Evolutionary conservation across 345 rosid genomes (phyloP), one percentile per base, ranked within the genome.

Genomic region (Acer campestre): DNA sequence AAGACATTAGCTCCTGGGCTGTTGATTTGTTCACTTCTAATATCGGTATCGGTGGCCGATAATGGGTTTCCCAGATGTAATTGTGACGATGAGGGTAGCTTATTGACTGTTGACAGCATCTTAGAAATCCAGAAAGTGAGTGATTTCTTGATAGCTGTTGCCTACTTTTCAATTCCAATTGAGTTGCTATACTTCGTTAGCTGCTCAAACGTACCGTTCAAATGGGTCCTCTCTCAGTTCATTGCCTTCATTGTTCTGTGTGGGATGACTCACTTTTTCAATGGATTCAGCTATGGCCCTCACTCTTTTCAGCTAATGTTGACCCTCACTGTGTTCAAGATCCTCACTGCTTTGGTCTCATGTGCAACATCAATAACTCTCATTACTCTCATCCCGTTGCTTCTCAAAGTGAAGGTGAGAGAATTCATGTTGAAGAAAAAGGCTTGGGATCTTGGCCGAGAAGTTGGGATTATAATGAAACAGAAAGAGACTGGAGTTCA

Each of bases 161-260:
- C 99, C 22, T 96, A 96, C 71, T 96, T 96, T 79, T 96, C 99
- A 0, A 96, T 96, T 83, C 97, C 99, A 0, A 82, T 96, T 62
- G 99, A 96, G 80, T 83, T 96, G 81, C 94, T 96, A 40, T 96
- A 94, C 90, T 96, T 96, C 73, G 90, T 96, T 40, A 96, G 99
- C 88, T 96, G 97, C 84, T 91, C 98, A 18, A 94, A 89, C 51
- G 78, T 96, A 13, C 99, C 99, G 7, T 96, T 96, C 89, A 96
- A 94, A 86, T 96, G 99, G 98, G 99, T 96, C 46, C 95, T 96
- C 25, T 83, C 88, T 73, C 87, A 96, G 79, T 96, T 96, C 88
- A 96, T 93, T 29, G 93, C 99, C 75, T 96, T 96, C 91, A 96
- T 96, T 80, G 98, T 96, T 38, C 94, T 96, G 1, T 94, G 99